These are phyloP conservation scores for Cyclocybe cylindracea DNA, from an alignment of 768 basidiomycete species.

Conservation along the genomic window DNA sequence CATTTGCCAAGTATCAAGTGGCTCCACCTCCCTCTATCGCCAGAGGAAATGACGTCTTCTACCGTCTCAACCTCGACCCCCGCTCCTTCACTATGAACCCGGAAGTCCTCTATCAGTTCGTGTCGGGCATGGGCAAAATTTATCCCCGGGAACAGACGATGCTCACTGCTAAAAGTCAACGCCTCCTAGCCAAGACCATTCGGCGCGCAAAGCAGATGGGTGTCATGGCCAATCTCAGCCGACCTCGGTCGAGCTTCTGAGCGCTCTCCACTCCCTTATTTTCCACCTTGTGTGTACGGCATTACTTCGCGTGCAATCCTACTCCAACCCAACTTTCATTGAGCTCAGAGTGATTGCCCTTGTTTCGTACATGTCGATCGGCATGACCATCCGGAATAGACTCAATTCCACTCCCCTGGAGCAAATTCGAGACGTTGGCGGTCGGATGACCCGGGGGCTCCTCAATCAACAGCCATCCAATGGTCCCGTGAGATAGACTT, in stretches of 20 bases:
- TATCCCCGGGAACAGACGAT: conserved; percentile 64
- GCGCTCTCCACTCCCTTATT: background rate
- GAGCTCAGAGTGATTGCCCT: too few species aligned
- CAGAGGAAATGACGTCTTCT: conserved; percentile 63
- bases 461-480: background rate
- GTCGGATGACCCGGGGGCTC: conserved; percentile 10
- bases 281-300: too few species aligned
- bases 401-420: too few species aligned
- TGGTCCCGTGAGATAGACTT: conserved; percentile 11
- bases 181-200: conserved; percentile 80
- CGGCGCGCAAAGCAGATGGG: conserved; percentile 93
- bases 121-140: conserved; percentile 83
- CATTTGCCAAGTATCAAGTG: conserved; percentile 36
- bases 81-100: conserved; percentile 67
- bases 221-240: conserved; percentile 62
- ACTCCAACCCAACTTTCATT: too few species aligned
- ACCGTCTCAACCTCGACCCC: conserved; percentile 74
- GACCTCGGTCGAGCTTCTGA: conserved; percentile 10
- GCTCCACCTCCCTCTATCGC: conserved; percentile 61
- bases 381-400: too few species aligned
- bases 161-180: conserved; percentile 79
- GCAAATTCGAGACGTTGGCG: too few species aligned
- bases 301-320: too few species aligned
- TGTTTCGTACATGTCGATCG: too few species aligned
- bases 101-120: conserved; percentile 52